Conservation (phyloP, 208 protist species). For the Zelonia costaricensis region DNA sequence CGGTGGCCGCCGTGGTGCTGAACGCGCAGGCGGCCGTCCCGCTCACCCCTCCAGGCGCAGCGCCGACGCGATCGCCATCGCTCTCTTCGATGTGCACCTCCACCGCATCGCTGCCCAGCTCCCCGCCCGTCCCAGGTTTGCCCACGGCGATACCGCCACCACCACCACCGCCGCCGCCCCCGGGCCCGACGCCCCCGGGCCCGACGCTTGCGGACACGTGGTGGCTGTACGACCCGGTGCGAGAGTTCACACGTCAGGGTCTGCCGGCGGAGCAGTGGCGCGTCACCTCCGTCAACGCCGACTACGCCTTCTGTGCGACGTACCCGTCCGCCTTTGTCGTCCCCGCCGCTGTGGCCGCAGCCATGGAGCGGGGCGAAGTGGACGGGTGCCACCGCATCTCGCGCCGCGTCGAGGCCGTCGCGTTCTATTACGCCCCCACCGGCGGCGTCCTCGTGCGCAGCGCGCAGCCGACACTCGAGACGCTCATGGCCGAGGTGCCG, state of each 20-base stretch:
- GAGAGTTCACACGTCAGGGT: constrained; percentile 42
- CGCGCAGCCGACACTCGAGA: constrained; percentile 61
- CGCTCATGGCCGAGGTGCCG: constrained; percentile 14
- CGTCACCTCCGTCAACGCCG: constrained; percentile 37
- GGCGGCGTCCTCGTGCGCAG: constrained; percentile 56
- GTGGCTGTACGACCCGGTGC: constrained; percentile 50
- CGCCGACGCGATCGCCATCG: background rate
- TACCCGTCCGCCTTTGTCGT: constrained; percentile 59
- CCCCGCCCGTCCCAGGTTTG: background rate
- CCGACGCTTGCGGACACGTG: constrained; percentile 31
- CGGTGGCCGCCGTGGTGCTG: constrained; percentile 31
- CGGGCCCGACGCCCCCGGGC: background rate
- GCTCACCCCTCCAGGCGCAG: background rate
- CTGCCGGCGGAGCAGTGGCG: constrained; percentile 32
- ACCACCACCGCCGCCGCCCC: background rate
- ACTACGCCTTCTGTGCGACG: constrained; percentile 35
- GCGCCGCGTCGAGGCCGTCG: constrained; percentile 72
- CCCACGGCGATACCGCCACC: no score
- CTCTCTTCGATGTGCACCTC: background rate
- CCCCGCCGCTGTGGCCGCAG: constrained; percentile 26
- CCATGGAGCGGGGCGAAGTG: constrained; percentile 20
- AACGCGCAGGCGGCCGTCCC: constrained; percentile 1
- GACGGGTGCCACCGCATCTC: constrained; percentile 35
- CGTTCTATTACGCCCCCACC: constrained; percentile 58
- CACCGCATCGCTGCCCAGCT: background rate